Evolutionary conservation across 164 flowering plant genomes (phyloP).

Genomic region (Vitis riparia): DNA sequence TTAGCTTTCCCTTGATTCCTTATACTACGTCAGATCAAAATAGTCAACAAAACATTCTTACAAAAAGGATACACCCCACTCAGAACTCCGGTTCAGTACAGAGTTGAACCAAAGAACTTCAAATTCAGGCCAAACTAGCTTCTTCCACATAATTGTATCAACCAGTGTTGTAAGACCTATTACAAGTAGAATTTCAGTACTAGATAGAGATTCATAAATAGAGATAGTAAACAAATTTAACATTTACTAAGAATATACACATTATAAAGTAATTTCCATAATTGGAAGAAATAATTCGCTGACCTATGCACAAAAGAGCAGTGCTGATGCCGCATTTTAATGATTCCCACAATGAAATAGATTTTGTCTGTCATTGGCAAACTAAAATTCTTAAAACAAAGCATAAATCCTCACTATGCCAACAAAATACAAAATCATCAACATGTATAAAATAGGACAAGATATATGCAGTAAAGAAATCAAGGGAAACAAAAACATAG

Average conservation of each 20-base stretch:
- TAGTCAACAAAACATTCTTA: neutral
- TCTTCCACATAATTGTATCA: conserved; percentile 89
- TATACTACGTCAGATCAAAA: too few species aligned
- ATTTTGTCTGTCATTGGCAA: conserved; percentile 57
- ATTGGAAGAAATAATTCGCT: conserved; percentile 18
- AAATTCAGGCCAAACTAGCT: conserved; percentile 84
- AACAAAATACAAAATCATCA: too few species aligned
- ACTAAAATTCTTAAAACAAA: conserved; percentile 5
- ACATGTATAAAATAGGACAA: neutral
- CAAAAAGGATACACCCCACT: conserved; percentile 98
- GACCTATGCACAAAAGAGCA: conserved; percentile 67
- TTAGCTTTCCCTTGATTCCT: too few species aligned
- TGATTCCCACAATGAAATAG: conserved; percentile 70
- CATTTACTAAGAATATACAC: neutral
- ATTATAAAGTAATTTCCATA: neutral
- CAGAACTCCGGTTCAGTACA: conserved; percentile 87
- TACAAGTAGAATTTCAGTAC: conserved; percentile 12
- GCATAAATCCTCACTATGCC: neutral
- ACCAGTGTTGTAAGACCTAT: conserved; percentile 71
- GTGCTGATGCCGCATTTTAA: conserved; percentile 49
- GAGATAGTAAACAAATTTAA: too few species aligned
- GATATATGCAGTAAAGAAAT: neutral
- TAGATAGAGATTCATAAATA: neutral
- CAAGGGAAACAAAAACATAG: neutral
- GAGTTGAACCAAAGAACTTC: conserved; percentile 99